phyloP scores from a whole-genome alignment of 1,284 basidiomycete species.

The Puccinia triticina region DNA sequence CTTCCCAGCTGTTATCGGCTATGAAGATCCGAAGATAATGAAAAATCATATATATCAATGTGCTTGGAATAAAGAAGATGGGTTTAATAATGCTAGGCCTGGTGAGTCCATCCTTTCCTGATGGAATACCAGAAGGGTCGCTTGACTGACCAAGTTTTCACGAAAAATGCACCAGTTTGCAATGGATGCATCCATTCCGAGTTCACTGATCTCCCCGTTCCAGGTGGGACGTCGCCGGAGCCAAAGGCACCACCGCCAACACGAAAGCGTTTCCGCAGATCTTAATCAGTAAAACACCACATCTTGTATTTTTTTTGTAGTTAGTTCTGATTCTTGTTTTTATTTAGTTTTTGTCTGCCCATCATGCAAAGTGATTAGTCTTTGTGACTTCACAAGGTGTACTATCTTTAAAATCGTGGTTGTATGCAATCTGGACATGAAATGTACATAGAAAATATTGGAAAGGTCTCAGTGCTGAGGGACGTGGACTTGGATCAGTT shows the following conservation, averaged over 20 bases:
- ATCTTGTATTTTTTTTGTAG: neutral
- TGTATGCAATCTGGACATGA: no score
- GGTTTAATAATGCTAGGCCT: neutral
- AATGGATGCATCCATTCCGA: neutral
- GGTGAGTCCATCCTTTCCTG: neutral
- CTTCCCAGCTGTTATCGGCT: neutral
- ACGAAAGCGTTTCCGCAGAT: neutral
- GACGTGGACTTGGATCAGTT: no score
- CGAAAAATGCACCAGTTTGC: neutral
- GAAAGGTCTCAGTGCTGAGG: no score
- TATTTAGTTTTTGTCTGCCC: no score
- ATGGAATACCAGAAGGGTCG: no score
- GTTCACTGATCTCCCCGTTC: neutral
- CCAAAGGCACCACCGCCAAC: neutral
- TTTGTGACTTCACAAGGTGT: neutral
- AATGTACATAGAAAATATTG: no score
- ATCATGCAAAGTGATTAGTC: no score
- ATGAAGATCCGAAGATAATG: neutral
- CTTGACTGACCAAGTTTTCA: neutral
- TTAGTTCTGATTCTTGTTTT: no score
- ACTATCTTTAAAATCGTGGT: neutral
- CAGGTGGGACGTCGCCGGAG: neutral
- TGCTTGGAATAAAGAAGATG: neutral
- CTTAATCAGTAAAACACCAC: neutral
- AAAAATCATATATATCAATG: neutral